A percentile compares a stretch with the other conserved stretches of the same genome.
Conservation (phyloP, 129 eudicot genomes). For the Flaveria sonorensis region DNA sequence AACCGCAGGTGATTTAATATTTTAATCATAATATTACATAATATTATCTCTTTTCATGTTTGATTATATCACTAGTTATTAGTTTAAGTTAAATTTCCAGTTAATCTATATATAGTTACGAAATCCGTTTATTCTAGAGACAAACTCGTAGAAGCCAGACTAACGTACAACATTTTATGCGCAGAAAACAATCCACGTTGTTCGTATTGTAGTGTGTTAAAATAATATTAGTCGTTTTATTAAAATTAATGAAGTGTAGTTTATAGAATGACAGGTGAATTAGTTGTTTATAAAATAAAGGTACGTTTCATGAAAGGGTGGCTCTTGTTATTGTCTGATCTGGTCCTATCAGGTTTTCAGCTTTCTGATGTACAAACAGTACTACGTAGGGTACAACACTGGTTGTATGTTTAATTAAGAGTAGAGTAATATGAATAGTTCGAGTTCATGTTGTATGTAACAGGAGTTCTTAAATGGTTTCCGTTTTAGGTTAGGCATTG, state of each 20-base stretch:
- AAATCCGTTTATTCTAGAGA: not conserved
- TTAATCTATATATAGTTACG: not conserved
- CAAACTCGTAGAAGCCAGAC: not conserved
- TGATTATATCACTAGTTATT: slow-evolving; percentile 11
- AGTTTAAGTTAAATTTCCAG: not conserved
- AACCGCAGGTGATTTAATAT: slow-evolving; percentile 28
- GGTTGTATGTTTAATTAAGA: not conserved
- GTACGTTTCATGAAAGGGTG: slow-evolving; percentile 6
- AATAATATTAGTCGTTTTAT: not conserved
- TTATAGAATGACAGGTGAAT: not conserved
- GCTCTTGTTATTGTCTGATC: slow-evolving; percentile 34
- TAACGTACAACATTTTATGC: slow-evolving; percentile 22
- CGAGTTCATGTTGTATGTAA: slow-evolving; percentile 6
- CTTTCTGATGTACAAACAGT: slow-evolving; percentile 35
- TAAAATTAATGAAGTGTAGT: not conserved
- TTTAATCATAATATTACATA: slow-evolving; percentile 4
- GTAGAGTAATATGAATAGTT: not conserved
- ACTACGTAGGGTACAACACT: slow-evolving; percentile 31
- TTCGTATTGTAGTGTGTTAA: not conserved
- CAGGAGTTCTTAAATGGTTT: slow-evolving; percentile 1
- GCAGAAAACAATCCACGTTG: not conserved
- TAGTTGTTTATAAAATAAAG: slow-evolving; percentile 4
- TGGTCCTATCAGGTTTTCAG: slow-evolving; percentile 23
- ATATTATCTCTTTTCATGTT: not conserved
- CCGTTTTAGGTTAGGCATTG: slow-evolving; percentile 19